Base-by-base conservation (phyloP, 441 rosid species). In the Pelargonium fulgidum region DNA sequence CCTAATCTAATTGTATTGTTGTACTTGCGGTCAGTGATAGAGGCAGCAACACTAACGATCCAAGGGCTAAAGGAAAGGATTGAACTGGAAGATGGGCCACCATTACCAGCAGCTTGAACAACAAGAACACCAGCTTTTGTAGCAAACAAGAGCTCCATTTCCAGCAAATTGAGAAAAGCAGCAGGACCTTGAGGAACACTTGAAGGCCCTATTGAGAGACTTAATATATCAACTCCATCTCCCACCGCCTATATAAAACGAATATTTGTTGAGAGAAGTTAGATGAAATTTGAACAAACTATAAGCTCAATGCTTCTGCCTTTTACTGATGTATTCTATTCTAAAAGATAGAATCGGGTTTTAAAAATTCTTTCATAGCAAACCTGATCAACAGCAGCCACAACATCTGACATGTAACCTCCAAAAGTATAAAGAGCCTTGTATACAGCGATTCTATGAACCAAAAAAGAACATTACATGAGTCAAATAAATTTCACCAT, bases 301-400 rank as follows among this genome's bases (percentile, higher is more conserved):
- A 33, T 29, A 0, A 33, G 39, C 39, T 33, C 11, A 52, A 44
- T 19, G 41, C 29, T 3, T 41, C 7, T 33, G 5, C 39, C 39
- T 33, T 0, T 33, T 33, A 1, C 7, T 17, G 6, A 5, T 9
- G 1, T 33, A 33, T 64, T 10, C 63, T 19, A 1, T 13, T 3
- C 29, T 19, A 44, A 7, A 20, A 4, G 42, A 14, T 12, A 1
- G 26, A 50, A 29, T 33, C 0, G 7, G 1, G 8, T 14, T 50
- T 42, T 56, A 19, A 11, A 7, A 14, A 24, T 61, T 4, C 12
- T 20, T 39, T 71, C 68, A 50, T 11, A 67, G 44, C 72, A 22
- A 16, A 84, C 81, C 81, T 69, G 81, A 69, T 75, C 79, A 63
- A 78, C 67, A 33, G 78, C 78, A 45, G 81, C 81, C 42, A 78